These are phyloP conservation scores for Saccharum spontaneum DNA, from an alignment of 176 grass and related monocot genomes.

Conservation along the genomic window DNA sequence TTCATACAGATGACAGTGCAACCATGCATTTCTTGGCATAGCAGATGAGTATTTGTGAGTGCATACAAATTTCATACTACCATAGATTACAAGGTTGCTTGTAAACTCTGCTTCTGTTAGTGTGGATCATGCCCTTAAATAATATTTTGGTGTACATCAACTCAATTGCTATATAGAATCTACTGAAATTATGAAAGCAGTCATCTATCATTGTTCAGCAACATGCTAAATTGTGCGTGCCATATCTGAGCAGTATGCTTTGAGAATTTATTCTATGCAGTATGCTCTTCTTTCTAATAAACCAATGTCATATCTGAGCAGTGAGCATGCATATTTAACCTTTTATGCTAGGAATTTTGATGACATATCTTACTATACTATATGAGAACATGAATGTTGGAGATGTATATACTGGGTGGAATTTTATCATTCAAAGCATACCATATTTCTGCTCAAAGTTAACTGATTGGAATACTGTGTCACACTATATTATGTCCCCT, in stretches of 20 bases:
- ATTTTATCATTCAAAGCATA: conserved; percentile 29
- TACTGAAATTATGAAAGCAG: background rate
- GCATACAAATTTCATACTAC: conserved; percentile 13
- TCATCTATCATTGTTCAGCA: conserved; percentile 8
- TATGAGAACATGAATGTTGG: background rate
- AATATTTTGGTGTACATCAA: background rate
- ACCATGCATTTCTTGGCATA: conserved; percentile 16
- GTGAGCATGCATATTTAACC: background rate
- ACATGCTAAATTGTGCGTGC: conserved; percentile 5
- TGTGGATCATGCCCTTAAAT: conserved; percentile 27
- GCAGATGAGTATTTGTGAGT: conserved; percentile 16
- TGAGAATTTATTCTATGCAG: conserved; percentile 6
- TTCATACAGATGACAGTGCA: background rate
- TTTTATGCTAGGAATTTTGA: background rate
- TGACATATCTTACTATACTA: conserved; percentile 6
- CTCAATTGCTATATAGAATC: background rate
- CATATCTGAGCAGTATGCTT: background rate
- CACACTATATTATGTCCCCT: background rate
- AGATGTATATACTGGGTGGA: background rate
- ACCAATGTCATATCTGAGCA: background rate
- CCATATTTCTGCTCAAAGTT: background rate
- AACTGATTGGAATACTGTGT: conserved; percentile 26
- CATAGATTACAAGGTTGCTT: background rate
- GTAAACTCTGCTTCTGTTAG: conserved; percentile 13
- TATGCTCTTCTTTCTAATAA: conserved; percentile 1